Evolutionary conservation across 305 asterid genomes (phyloP).

Genomic region (Caryopteris hybrid): DNA sequence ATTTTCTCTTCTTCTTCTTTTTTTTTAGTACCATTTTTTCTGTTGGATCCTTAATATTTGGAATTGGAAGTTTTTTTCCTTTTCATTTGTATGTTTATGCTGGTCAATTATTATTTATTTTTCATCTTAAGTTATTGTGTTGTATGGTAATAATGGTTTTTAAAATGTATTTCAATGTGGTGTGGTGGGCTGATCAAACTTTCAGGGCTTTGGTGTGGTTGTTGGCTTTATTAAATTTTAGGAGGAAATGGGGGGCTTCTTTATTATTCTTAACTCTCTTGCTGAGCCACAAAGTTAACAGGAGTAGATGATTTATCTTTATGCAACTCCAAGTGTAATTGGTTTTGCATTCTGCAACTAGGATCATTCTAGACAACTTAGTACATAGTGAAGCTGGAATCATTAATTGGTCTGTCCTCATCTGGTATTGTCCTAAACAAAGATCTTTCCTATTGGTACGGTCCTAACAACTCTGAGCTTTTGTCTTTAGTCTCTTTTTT

Average conservation of each 20-base stretch:
- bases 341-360: constrained; percentile 3
- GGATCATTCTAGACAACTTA: not conserved
- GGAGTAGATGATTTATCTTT: not conserved
- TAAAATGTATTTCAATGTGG: not conserved
- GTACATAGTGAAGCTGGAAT: no score
- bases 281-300: no score
- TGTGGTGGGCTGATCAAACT: constrained; percentile 5
- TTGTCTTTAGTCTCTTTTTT: not conserved
- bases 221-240: not conserved
- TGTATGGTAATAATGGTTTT: not conserved
- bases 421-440: not conserved
- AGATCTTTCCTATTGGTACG: not conserved
- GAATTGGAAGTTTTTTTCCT: not conserved
- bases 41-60: not conserved
- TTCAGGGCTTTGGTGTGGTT: constrained; percentile 1
- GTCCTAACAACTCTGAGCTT: not conserved
- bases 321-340: not conserved
- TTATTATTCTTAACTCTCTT: not conserved
- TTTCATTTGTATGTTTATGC: not conserved
- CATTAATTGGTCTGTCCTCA: not conserved
- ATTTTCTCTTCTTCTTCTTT: not conserved
- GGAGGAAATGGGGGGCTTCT: not conserved
- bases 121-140: not conserved
- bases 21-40: not conserved
- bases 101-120: not conserved